phyloP scores from a whole-genome alignment of 2,329 filamentous ascomycete species.

The Epichloe sp. region DNA sequence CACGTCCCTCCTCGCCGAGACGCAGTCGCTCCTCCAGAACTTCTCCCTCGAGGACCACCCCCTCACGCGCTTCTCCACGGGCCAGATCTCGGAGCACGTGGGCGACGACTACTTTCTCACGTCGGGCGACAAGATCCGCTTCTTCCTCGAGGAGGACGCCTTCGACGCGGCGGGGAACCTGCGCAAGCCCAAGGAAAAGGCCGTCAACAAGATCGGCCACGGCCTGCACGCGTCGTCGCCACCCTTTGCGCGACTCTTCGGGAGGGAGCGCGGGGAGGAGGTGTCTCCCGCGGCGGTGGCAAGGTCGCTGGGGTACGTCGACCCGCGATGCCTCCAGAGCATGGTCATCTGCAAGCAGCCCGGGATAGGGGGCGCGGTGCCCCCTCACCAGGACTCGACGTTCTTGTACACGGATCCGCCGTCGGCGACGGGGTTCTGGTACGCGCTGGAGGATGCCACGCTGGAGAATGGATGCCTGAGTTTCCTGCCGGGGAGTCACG shows the following conservation, averaged over 20 bases:
- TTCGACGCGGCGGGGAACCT: constrained; percentile 55
- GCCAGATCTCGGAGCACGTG: constrained; percentile 61
- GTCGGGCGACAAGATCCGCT: constrained; percentile 83
- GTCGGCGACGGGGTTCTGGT: constrained; percentile 91
- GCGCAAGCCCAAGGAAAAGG: constrained; percentile 63
- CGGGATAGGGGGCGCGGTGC: constrained; percentile 90
- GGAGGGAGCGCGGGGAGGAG: constrained; percentile 23
- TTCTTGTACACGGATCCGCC: constrained; percentile 87
- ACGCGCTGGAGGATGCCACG: constrained; percentile 86
- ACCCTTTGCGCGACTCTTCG: constrained; percentile 47
- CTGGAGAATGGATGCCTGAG: constrained; percentile 77
- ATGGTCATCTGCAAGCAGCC: constrained; percentile 99
- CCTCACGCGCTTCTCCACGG: constrained; percentile 87
- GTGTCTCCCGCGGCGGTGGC: constrained; percentile 50
- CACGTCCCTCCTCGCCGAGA: constrained; percentile 57
- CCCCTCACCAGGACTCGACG: constrained; percentile 81
- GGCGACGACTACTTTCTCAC: constrained; percentile 90
- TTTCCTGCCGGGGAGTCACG: constrained; percentile 74
- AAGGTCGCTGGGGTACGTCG: constrained; percentile 54
- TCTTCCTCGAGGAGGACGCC: constrained; percentile 95
- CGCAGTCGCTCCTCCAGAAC: constrained; percentile 55
- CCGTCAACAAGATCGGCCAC: constrained; percentile 85
- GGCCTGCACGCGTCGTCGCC: constrained; percentile 56
- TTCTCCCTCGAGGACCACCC: constrained; percentile 78
- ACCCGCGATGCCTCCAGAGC: constrained; percentile 72